Evolutionary conservation across 176 grass and related monocot genomes (phyloP).

Genomic region (Coix lacrymajobi): DNA sequence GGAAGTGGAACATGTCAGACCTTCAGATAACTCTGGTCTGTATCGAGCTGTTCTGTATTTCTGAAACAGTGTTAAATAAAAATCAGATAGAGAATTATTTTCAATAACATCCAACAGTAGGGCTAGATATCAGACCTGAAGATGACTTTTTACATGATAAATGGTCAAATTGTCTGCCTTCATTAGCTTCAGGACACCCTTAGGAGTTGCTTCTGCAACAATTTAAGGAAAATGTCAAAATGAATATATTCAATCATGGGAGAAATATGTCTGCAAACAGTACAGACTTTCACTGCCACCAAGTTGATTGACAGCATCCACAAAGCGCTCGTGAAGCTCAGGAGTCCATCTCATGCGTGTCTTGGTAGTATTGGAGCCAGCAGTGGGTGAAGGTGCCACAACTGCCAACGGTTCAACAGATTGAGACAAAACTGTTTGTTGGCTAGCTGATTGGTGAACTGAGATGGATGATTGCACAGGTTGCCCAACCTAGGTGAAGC

Average conservation of each 20-base stretch:
- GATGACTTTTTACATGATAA: conserved; percentile 99
- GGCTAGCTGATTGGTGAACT: conserved; percentile 40
- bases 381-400: conserved; percentile 41
- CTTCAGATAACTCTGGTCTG: conserved; percentile 92
- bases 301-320: conserved; percentile 90
- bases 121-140: conserved; percentile 55
- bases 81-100: conserved; percentile 21
- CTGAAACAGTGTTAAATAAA: conserved; percentile 41
- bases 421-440: conserved; percentile 52
- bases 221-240: conserved; percentile 27
- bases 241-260: neutral
- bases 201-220: conserved; percentile 89
- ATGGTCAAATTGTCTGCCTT: conserved; percentile 98
- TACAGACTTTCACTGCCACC: conserved; percentile 96
- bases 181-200: conserved; percentile 98
- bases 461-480: conserved; percentile 24
- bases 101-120: neutral
- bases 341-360: conserved; percentile 95
- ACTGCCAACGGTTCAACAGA: conserved; percentile 45
- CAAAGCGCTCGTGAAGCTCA: conserved; percentile 92
- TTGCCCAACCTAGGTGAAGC: conserved; percentile 46
- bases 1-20: conserved; percentile 26
- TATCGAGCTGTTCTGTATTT: conserved; percentile 98
- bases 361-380: conserved; percentile 50
- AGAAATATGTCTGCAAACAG: neutral